Evolutionary conservation across 192 early-diverging fungal species (phyloP).

Genomic region (Backusella psychrophila): DNA sequence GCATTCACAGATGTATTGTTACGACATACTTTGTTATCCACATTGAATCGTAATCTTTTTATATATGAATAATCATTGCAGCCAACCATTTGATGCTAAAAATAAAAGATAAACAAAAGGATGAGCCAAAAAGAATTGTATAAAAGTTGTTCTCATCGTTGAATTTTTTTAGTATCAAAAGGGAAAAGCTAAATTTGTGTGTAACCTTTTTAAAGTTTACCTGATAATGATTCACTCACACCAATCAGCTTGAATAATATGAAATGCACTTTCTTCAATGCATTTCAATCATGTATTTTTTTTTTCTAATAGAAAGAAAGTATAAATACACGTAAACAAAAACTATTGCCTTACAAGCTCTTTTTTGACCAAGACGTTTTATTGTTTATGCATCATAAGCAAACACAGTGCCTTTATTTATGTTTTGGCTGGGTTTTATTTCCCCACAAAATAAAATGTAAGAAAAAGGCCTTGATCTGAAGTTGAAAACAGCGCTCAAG

Average conservation of each 20-base stretch:
- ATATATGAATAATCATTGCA: not conserved
- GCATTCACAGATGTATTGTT: not conserved
- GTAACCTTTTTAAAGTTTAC: not conserved
- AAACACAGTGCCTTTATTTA: not conserved
- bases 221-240: constrained; percentile 1
- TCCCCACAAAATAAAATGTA: not conserved
- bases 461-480: not conserved
- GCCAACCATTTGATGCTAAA: not conserved
- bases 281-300: too few species aligned
- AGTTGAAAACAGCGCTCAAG: not conserved
- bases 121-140: not conserved
- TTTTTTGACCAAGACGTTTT: not conserved
- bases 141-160: not conserved
- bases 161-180: not conserved
- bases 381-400: not conserved
- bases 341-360: not conserved
- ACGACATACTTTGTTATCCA: too few species aligned
- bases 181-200: not conserved
- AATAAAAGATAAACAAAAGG: not conserved
- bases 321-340: too few species aligned
- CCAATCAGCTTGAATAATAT: not conserved
- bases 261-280: too few species aligned
- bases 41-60: not conserved
- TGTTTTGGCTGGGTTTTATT: not conserved
- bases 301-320: too few species aligned